phyloP scores from a whole-genome alignment of 495 filamentous ascomycete species.

The Hyaloscypha finlandica region DNA sequence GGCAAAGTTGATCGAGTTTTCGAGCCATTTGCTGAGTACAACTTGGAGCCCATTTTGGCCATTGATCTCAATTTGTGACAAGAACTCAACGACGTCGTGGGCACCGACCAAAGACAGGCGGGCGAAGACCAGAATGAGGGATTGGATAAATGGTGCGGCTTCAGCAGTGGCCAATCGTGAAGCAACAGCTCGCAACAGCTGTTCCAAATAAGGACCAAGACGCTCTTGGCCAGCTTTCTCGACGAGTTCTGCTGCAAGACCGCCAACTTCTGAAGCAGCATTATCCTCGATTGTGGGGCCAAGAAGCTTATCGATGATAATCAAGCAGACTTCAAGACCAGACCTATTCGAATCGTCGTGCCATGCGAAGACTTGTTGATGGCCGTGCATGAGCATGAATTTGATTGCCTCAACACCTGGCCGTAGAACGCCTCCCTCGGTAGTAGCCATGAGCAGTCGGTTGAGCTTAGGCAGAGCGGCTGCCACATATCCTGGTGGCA shows the following conservation, averaged over 20 bases:
- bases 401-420: conserved; percentile 85
- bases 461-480: conserved; percentile 85
- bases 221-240: conserved; percentile 89
- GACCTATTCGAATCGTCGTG: conserved; percentile 72
- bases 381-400: conserved; percentile 83
- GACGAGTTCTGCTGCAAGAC: conserved; percentile 90
- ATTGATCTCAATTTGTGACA: conserved; percentile 77
- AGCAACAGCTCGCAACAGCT: conserved; percentile 92
- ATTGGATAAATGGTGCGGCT: conserved; percentile 82
- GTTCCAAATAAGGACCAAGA: conserved; percentile 84
- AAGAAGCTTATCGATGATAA: conserved; percentile 92
- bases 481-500: conserved; percentile 84
- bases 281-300: conserved; percentile 81
- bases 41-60: conserved; percentile 78
- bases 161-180: conserved; percentile 76
- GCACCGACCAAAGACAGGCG: conserved; percentile 81
- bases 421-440: conserved; percentile 83
- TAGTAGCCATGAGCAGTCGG: conserved; percentile 72
- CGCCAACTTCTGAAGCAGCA: conserved; percentile 92
- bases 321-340: conserved; percentile 83
- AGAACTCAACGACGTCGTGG: conserved; percentile 87
- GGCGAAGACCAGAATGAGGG: conserved; percentile 92
- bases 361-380: conserved; percentile 83
- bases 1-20: conserved; percentile 93
- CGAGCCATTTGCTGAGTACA: conserved; percentile 92